phyloP scores from a whole-genome alignment of 1,284 basidiomycete genomes.

The Ganoderma leucocontextum region DNA sequence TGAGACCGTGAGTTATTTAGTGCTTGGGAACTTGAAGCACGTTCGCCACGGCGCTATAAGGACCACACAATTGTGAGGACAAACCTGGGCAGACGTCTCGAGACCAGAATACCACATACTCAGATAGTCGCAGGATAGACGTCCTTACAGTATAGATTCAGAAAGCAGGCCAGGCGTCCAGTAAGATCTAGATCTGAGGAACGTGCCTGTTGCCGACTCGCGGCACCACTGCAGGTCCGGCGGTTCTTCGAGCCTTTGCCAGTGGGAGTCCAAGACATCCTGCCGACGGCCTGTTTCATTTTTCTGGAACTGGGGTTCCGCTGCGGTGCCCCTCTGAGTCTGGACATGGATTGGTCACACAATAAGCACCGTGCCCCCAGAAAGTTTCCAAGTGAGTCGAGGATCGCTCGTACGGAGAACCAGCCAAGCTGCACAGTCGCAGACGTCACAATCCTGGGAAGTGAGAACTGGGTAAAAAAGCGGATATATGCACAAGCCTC shows the following conservation, averaged over 20 bases:
- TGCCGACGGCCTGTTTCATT: not conserved
- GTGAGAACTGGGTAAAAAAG: too few relatives aligned
- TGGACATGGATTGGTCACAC: not conserved
- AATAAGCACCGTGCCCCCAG: not conserved
- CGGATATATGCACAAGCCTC: not conserved
- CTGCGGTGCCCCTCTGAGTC: not conserved
- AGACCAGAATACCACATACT: not conserved
- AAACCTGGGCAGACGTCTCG: not conserved
- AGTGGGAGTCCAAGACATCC: not conserved
- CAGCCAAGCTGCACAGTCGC: not conserved
- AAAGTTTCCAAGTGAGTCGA: too few relatives aligned
- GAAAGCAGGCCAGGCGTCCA: not conserved
- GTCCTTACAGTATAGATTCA: too few relatives aligned
- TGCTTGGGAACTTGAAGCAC: not conserved
- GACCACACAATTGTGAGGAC: not conserved
- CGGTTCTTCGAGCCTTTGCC: not conserved
- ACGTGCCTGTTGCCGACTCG: not conserved
- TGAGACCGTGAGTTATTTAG: not conserved
- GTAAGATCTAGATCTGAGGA: conserved; percentile 5
- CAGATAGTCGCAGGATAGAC: too few relatives aligned
- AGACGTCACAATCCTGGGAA: too few relatives aligned
- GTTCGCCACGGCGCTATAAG: not conserved
- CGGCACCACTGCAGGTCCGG: not conserved
- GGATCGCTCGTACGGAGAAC: not conserved
- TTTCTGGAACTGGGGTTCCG: not conserved